These are phyloP conservation scores for Diplodia corticola DNA, from an alignment of 2,329 filamentous ascomycete genomes.

Conservation along the genomic window DNA sequence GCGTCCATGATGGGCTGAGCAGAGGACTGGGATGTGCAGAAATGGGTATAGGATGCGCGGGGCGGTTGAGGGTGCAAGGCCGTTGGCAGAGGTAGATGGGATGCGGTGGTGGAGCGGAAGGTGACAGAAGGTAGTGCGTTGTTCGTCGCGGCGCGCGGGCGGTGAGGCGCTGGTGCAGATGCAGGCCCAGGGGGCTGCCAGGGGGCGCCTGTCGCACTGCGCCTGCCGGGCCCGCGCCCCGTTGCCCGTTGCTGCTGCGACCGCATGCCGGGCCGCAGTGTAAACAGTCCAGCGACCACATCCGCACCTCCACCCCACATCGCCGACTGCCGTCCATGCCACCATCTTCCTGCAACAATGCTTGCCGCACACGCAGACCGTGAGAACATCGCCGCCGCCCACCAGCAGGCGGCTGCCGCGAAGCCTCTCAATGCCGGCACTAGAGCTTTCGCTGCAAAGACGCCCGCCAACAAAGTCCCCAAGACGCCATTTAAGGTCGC, in stretches of 20 bases:
- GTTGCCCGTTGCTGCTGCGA: constrained; percentile 1
- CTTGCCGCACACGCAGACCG: constrained; percentile 74
- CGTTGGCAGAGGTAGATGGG: constrained; percentile 9
- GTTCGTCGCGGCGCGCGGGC: constrained; percentile 15
- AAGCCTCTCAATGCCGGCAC: constrained; percentile 70
- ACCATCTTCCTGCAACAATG: constrained; percentile 55
- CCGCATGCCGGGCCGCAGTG: background rate
- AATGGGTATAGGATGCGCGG: background rate
- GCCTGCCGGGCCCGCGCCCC: background rate
- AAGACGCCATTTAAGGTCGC: constrained; percentile 81
- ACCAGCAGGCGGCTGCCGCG: constrained; percentile 67
- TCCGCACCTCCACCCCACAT: constrained; percentile 27
- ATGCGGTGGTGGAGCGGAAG: constrained; percentile 16
- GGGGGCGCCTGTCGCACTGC: constrained; percentile 4
- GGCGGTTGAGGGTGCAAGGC: background rate
- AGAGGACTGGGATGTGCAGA: background rate
- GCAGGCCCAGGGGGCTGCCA: constrained; percentile 4
- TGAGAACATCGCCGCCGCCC: constrained; percentile 79
- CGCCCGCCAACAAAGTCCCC: constrained; percentile 70
- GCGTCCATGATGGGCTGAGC: constrained; percentile 40
- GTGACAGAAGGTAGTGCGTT: constrained; percentile 18
- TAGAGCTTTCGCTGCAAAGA: constrained; percentile 69
- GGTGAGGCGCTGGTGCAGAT: constrained; percentile 11
- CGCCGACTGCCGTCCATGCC: constrained; percentile 30
- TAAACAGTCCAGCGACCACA: constrained; percentile 25